phyloP scores from a whole-genome alignment of 164 flowering plant species.

The Berberis thunbergii region DNA sequence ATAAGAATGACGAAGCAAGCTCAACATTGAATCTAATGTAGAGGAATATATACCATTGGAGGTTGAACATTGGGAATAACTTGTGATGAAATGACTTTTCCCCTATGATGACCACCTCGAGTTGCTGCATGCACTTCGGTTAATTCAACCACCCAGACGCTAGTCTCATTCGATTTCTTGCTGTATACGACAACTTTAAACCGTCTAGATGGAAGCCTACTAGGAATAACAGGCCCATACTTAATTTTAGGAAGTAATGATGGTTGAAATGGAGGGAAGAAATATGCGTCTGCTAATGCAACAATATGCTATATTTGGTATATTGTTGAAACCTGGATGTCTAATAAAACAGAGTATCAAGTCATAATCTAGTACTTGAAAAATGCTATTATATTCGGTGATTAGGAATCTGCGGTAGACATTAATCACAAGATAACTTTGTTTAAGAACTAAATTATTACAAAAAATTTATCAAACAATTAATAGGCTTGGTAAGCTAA shows the following conservation, averaged over 20 bases:
- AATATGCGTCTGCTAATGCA: conserved; percentile 96
- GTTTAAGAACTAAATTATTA: too few relatives aligned
- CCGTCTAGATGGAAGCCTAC: conserved; percentile 74
- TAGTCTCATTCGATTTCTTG: conserved; percentile 74
- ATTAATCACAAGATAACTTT: too few relatives aligned
- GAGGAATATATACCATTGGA: conserved; percentile 69
- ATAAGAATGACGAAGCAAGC: neutral
- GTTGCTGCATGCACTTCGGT: conserved; percentile 85
- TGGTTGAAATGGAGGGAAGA: conserved; percentile 93
- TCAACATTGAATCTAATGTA: too few relatives aligned
- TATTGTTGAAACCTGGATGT: conserved; percentile 40
- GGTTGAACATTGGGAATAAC: conserved; percentile 91
- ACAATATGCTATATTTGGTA: conserved; percentile 64
- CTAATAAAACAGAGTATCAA: too few relatives aligned
- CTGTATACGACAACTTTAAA: conserved; percentile 79
- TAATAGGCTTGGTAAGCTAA: too few relatives aligned
- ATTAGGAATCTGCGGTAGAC: too few relatives aligned
- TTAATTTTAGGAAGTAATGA: conserved; percentile 72
- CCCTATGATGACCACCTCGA: conserved; percentile 91
- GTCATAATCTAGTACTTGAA: too few relatives aligned
- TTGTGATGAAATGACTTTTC: conserved; percentile 70
- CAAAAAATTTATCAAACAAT: too few relatives aligned
- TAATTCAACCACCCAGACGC: conserved; percentile 74
- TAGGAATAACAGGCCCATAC: conserved; percentile 74
- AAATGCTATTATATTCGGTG: too few relatives aligned